Evolutionary conservation across 495 filamentous ascomycete genomes (phyloP).

Genomic region (Penicillium malachiteum): DNA sequence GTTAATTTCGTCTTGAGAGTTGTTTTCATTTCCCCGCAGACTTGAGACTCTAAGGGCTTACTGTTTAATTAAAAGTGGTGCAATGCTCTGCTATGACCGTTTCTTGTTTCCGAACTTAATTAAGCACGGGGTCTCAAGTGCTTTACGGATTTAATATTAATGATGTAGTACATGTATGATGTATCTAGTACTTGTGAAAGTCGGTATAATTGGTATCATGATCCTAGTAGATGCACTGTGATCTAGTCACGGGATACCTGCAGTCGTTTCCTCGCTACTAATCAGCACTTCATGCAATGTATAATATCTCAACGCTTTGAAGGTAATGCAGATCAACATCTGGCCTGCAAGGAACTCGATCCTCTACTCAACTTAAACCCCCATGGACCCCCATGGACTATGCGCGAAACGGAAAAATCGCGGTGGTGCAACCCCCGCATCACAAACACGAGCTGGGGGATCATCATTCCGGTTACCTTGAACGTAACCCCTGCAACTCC

Average conservation of each 20-base stretch:
- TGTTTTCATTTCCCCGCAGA: slow-evolving; percentile 19
- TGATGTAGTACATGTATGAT: no score
- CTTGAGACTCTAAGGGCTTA: not conserved
- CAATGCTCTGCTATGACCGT: not conserved
- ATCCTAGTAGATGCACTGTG: no score
- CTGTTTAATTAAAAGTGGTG: not conserved
- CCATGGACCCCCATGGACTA: slow-evolving; percentile 2
- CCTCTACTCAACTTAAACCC: no score
- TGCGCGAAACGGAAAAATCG: slow-evolving; percentile 34
- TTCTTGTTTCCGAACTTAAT: not conserved
- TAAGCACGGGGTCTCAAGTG: slow-evolving; percentile 1
- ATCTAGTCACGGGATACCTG: no score
- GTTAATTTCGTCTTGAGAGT: slow-evolving; percentile 13
- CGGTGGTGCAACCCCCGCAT: slow-evolving; percentile 19
- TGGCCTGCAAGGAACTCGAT: not conserved
- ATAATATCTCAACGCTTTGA: not conserved
- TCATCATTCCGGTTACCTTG: slow-evolving; percentile 18
- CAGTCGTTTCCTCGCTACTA: no score
- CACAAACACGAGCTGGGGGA: slow-evolving; percentile 10
- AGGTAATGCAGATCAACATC: not conserved
- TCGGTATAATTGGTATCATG: no score
- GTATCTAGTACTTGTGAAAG: no score
- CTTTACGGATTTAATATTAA: not conserved
- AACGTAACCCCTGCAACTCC: not conserved
- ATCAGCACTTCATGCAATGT: not conserved